Evolutionary conservation across 2,329 filamentous ascomycete species (phyloP).

Genomic region (Dactylellina drechsleri): DNA sequence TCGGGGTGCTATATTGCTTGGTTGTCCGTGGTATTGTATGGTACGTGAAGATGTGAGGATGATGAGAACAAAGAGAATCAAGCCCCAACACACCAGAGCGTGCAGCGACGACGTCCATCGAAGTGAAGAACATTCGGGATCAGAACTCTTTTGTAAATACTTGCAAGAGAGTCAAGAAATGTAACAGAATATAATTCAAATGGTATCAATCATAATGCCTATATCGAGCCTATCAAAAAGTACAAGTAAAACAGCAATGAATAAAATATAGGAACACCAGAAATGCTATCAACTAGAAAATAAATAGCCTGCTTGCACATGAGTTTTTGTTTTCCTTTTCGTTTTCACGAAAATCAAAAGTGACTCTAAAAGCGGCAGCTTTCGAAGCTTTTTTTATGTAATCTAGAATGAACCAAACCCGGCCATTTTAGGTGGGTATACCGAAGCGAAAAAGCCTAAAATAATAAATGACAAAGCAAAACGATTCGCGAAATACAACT

Average conservation of each 20-base stretch:
- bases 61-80: too few species aligned
- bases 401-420: constrained; percentile 19
- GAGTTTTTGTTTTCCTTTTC: neutral
- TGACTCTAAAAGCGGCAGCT: constrained; percentile 11
- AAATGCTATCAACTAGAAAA: constrained; percentile 29
- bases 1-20: too few species aligned
- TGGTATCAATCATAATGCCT: constrained; percentile 1
- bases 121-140: too few species aligned
- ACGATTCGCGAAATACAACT: neutral
- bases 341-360: neutral
- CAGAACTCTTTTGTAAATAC: too few species aligned
- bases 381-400: constrained; percentile 16
- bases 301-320: neutral
- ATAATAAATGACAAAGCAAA: too few species aligned
- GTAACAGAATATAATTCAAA: neutral
- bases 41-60: neutral
- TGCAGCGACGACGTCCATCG: neutral
- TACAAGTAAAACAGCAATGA: neutral
- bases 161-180: too few species aligned
- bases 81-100: constrained; percentile 25
- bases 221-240: constrained; percentile 11
- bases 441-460: constrained; percentile 6
- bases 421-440: constrained; percentile 53
- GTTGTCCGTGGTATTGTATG: too few species aligned
- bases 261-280: constrained; percentile 31